Percentiles rank a stretch among this genome's conserved stretches.
phyloP scores from a whole-genome alignment of 169 alveolate species.

The Plasmodium malariae region DNA sequence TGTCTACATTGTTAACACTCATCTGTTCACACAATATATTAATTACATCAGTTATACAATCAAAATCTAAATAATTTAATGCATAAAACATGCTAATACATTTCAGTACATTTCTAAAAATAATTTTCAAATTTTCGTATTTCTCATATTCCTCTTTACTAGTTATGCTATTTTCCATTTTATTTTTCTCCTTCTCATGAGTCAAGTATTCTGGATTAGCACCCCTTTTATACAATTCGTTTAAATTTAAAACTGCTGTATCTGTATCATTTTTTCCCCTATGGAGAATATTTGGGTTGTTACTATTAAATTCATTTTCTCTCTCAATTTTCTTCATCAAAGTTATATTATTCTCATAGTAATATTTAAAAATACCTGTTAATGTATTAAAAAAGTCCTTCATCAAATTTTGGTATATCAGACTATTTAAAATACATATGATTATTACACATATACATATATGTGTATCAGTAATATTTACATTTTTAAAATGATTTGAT shows the following conservation, averaged over 20 bases:
- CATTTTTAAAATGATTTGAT: constrained; percentile 47
- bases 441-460: constrained; percentile 49
- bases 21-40: constrained; percentile 67
- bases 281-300: neutral
- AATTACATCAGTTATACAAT: constrained; percentile 61
- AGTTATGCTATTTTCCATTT: neutral
- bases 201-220: neutral
- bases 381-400: constrained; percentile 52
- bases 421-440: constrained; percentile 56
- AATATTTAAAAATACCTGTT: constrained; percentile 13
- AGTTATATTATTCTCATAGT: constrained; percentile 25
- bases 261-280: neutral
- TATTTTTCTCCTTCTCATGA: neutral
- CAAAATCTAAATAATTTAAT: constrained; percentile 57
- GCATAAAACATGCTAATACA: constrained; percentile 68
- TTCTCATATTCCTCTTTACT: constrained; percentile 46
- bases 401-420: constrained; percentile 32
- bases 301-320: constrained; percentile 41
- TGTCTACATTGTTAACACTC: constrained; percentile 71
- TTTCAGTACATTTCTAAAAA: constrained; percentile 47
- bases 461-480: constrained; percentile 58
- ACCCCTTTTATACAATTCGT: neutral
- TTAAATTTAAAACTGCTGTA: neutral
- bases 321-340: constrained; percentile 40
- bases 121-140: constrained; percentile 55